These are phyloP conservation scores for Tritrichomonas musculus DNA, from an alignment of 208 protist genomes.

Conservation along the genomic window DNA sequence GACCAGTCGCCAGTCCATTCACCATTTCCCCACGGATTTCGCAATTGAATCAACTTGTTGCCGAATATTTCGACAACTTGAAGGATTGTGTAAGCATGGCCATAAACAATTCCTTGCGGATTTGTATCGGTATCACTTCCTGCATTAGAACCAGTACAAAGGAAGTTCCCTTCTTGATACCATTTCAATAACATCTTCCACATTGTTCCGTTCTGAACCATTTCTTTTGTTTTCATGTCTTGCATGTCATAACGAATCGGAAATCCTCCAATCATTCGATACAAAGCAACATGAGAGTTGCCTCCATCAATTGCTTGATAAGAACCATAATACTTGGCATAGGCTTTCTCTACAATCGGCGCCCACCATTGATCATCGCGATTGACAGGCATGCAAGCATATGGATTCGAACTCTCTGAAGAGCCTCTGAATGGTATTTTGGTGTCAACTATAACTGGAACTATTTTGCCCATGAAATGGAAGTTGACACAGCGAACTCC, in stretches of 20 bases:
- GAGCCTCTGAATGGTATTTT: background rate
- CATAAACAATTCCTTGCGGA: background rate
- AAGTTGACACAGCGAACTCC: background rate
- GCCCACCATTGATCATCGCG: background rate
- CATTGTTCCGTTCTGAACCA: background rate
- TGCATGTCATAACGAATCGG: background rate
- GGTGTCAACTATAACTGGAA: background rate
- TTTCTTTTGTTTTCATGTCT: background rate
- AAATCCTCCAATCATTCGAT: background rate
- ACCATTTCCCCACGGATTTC: background rate
- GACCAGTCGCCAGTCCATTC: slow-evolving; percentile 24
- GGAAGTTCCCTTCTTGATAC: background rate
- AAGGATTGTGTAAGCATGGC: background rate
- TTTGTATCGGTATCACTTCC: background rate
- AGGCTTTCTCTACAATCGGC: slow-evolving; percentile 37
- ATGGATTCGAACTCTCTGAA: background rate
- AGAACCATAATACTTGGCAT: slow-evolving; percentile 34
- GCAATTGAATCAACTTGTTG: background rate
- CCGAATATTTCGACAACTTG: background rate
- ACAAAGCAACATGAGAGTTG: slow-evolving; percentile 9
- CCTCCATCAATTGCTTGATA: slow-evolving; percentile 26
- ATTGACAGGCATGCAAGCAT: background rate
- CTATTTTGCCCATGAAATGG: background rate
- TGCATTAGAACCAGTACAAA: background rate
- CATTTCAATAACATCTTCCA: background rate